These are phyloP conservation scores for Flagelloscypha sp. DNA, from an alignment of 768 basidiomycete species.

Conservation along the genomic window DNA sequence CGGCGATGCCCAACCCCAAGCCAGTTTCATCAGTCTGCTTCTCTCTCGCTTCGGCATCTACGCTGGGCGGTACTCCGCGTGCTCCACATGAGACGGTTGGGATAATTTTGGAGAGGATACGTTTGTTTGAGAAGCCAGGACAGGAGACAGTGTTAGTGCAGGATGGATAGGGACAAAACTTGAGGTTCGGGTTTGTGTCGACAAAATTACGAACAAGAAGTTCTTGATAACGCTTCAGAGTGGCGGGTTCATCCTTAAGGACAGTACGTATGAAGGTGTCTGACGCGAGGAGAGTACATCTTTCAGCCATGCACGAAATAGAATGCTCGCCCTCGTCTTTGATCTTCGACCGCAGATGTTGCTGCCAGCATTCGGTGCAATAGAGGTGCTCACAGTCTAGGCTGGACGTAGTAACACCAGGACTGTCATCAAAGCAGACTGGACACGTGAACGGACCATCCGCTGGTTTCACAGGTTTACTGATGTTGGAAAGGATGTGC, in stretches of 20 bases:
- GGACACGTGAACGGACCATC: slow-evolving; percentile 73
- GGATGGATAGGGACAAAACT: slow-evolving; percentile 92
- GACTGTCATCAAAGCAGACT: slow-evolving; percentile 83
- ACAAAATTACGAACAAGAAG: slow-evolving; percentile 89
- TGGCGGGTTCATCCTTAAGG: slow-evolving; percentile 44
- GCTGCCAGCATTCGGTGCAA: slow-evolving; percentile 77
- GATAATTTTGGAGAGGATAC: slow-evolving; percentile 67
- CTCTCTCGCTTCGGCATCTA: slow-evolving; percentile 24
- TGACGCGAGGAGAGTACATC: slow-evolving; percentile 56
- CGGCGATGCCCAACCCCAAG: slow-evolving; percentile 12
- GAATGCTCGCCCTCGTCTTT: slow-evolving; percentile 69
- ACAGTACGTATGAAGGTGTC: slow-evolving; percentile 53
- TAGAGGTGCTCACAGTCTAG: slow-evolving; percentile 81
- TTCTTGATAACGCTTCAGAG: slow-evolving; percentile 71
- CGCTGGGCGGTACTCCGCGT: slow-evolving; percentile 32
- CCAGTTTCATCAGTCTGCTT: slow-evolving; percentile 14
- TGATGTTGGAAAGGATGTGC: slow-evolving; percentile 5
- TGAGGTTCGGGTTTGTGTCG: slow-evolving; percentile 70
- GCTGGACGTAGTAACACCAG: slow-evolving; percentile 49
- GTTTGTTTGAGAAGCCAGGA: slow-evolving; percentile 66
- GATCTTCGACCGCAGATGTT: slow-evolving; percentile 74
- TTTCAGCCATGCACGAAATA: slow-evolving; percentile 76
- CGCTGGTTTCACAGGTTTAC: no score
- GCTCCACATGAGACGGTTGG: slow-evolving; percentile 86
- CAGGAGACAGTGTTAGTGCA: slow-evolving; percentile 93